These are phyloP conservation scores for Coemansia sp. DNA, from an alignment of 192 early-diverging fungal species.

Conservation along the genomic window DNA sequence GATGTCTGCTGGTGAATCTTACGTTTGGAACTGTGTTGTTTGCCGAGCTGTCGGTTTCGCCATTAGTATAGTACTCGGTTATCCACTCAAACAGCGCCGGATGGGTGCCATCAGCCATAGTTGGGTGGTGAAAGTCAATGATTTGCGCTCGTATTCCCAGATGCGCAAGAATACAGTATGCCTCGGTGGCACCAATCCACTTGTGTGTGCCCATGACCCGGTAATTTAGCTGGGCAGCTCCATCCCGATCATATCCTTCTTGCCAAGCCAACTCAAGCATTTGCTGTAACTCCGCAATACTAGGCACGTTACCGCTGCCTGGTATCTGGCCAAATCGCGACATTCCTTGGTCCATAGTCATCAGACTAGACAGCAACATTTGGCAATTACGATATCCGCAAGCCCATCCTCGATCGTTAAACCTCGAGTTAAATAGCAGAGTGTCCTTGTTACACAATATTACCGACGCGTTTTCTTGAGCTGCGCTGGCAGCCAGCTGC, in stretches of 20 bases:
- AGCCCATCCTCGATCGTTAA: conserved; percentile 61
- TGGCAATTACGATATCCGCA: conserved; percentile 74
- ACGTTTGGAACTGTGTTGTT: background rate
- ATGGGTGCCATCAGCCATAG: conserved; percentile 56
- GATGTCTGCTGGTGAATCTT: conserved; percentile 55
- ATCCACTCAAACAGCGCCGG: conserved; percentile 57
- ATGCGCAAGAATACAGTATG: conserved; percentile 59
- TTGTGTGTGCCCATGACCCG: conserved; percentile 57
- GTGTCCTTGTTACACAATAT: conserved; percentile 24
- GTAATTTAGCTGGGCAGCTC: conserved; percentile 56
- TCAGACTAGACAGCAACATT: conserved; percentile 60
- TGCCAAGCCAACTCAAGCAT: conserved; percentile 59
- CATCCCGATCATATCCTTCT: conserved; percentile 60
- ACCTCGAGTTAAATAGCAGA: conserved; percentile 18
- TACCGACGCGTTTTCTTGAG: background rate
- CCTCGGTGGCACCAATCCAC: conserved; percentile 75
- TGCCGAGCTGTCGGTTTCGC: background rate
- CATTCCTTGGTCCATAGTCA: background rate
- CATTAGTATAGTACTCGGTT: conserved; percentile 57
- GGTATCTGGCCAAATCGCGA: background rate
- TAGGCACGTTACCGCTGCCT: conserved; percentile 12
- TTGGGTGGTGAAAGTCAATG: conserved; percentile 64
- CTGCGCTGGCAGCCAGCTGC: background rate
- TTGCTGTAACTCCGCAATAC: conserved; percentile 52
- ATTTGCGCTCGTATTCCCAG: conserved; percentile 57